phyloP scores from a whole-genome alignment of 2,329 filamentous ascomycete species.

The Herpomyces periplanetae region DNA sequence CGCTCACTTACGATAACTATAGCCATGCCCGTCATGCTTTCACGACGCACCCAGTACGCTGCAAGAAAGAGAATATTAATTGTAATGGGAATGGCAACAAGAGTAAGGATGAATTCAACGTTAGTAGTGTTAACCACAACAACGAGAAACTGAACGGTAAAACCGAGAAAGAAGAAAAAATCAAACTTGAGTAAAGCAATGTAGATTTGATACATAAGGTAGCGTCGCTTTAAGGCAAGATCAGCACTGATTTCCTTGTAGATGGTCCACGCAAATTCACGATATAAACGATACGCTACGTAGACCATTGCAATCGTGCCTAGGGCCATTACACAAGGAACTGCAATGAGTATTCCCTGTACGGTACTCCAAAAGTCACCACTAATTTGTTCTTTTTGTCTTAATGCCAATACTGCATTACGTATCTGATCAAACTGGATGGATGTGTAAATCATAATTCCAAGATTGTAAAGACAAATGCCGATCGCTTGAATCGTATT shows the following conservation, averaged over 20 bases:
- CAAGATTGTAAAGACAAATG: slow-evolving; percentile 61
- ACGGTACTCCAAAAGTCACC: slow-evolving; percentile 23
- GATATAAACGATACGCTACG: slow-evolving; percentile 73
- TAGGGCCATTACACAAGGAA: slow-evolving; percentile 43
- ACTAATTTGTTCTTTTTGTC: slow-evolving; percentile 7
- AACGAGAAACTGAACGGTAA: slow-evolving; percentile 88
- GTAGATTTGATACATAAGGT: slow-evolving; percentile 92
- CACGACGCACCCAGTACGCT: slow-evolving; percentile 43
- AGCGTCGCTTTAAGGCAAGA: slow-evolving; percentile 78
- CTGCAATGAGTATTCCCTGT: slow-evolving; percentile 38
- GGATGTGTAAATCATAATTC: slow-evolving; percentile 59
- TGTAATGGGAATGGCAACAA: slow-evolving; percentile 60
- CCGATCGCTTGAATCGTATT: slow-evolving; percentile 97
- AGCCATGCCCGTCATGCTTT: slow-evolving; percentile 40
- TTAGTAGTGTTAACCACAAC: slow-evolving; percentile 30
- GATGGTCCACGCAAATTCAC: slow-evolving; percentile 96
- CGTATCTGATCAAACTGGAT: slow-evolving; percentile 73
- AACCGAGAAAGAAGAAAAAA: slow-evolving; percentile 98
- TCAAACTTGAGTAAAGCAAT: slow-evolving; percentile 93
- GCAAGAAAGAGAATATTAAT: slow-evolving; percentile 55
- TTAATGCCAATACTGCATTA: slow-evolving; percentile 16
- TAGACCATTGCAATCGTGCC: slow-evolving; percentile 30
- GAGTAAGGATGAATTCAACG: slow-evolving; percentile 46
- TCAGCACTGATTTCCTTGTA: slow-evolving; percentile 97
- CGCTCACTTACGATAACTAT: slow-evolving; percentile 19